Percentiles rank a stretch among this genome's conserved stretches.
Conservation (phyloP, 768 basidiomycete genomes). For the Cytidiella melzeri region DNA sequence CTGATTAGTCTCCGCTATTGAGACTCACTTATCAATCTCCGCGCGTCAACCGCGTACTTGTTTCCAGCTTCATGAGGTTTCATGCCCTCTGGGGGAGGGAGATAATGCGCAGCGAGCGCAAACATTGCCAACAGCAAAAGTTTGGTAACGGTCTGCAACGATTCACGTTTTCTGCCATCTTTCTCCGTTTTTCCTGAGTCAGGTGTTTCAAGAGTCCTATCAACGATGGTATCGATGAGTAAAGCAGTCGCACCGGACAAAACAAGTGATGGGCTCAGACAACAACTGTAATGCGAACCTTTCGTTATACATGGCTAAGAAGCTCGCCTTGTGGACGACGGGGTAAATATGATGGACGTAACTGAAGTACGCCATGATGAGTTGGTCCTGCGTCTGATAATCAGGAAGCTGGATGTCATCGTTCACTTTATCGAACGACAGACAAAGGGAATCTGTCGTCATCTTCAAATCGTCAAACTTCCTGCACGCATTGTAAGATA, state of each 20-base stretch:
- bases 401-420: conserved; percentile 48
- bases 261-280: background rate
- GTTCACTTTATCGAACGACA: conserved; percentile 9
- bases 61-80: conserved; percentile 61
- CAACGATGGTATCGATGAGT: background rate
- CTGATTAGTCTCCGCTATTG: background rate
- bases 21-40: conserved; percentile 53
- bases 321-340: conserved; percentile 66
- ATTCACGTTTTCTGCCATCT: conserved; percentile 41
- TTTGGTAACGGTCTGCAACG: conserved; percentile 53
- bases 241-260: background rate
- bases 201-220: conserved; percentile 5
- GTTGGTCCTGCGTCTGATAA: conserved; percentile 52
- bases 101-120: conserved; percentile 72
- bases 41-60: conserved; percentile 56
- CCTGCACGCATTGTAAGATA: conserved; percentile 10
- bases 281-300: conserved; percentile 15
- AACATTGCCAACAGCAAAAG: conserved; percentile 77
- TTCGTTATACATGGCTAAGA: conserved; percentile 49
- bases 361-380: conserved; percentile 73
- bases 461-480: conserved; percentile 14
- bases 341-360: conserved; percentile 84
- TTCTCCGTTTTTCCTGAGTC: background rate
- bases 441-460: conserved; percentile 1
- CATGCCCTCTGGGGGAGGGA: conserved; percentile 21